Evolutionary conservation across 2,329 filamentous ascomycete species (phyloP), one percentile per base, ranked within the genome.

Genomic region (Rhinocladiella similis): DNA sequence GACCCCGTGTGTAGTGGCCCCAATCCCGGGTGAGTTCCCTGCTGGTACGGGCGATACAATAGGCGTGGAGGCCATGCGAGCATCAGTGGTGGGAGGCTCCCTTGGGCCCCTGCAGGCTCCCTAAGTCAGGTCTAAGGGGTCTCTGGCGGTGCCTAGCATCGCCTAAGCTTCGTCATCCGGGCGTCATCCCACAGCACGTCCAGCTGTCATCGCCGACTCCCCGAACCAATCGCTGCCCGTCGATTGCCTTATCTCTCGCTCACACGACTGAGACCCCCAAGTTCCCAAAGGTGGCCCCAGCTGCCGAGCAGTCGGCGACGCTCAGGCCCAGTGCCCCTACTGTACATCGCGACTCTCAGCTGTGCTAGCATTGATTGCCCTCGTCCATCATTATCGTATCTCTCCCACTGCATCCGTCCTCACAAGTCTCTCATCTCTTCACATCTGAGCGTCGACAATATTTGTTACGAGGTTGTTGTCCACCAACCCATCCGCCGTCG

Each of bases 201-300:
- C 18, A 14, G 13, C 20, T 45, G 20, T 18, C 42, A 22, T 25
- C 20, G 20, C 18, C 18, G 6, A 20, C 16, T 19, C 42, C 19
- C 13, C 20, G 19, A 16, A 20, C 43, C 43, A 46, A 46, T 46
- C 43, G 43, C 43, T 16, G 20, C n/a, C 22, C 7, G 20, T 22
- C 43, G 43, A 46, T 46, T 46, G 43, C 19, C 43, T 46, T 46
- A 46, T 46, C 43, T 46, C 22, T 46, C 22, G 22, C 43, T 20
- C 43, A 46, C 43, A 46, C 43, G 43, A 46, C 43, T 46, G 38
- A 16, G 5, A 41, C 20, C 22, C 18, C 13, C 43, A 27, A 46
- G 12, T 25, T n/a, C 10, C 42, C 42, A 3, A 13, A n/a, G 5
- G 14, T 41, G 10, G 38, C 12, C 35, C 35, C 38, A 16, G 18